These are phyloP conservation scores for Globisporangium yorkense DNA, from an alignment of 352 stramenopile species.

Conservation along the genomic window DNA sequence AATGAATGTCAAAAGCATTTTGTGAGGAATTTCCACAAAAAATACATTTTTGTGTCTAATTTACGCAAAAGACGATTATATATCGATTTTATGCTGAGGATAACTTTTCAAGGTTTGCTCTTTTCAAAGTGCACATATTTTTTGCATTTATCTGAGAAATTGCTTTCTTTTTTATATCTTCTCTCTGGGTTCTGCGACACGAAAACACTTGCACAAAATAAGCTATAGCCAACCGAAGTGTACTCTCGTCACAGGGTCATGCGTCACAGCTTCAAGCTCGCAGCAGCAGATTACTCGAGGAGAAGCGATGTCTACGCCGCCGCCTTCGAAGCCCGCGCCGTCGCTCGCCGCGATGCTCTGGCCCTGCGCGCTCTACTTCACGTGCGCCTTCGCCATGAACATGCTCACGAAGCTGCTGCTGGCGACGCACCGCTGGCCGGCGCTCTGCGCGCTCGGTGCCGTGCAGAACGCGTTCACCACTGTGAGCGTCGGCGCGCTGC, in stretches of 20 bases:
- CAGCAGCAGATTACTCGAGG: not conserved
- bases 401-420: slow-evolving; percentile 70
- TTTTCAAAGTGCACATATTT: no score
- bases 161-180: no score
- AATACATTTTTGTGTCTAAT: no score
- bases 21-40: no score
- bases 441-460: slow-evolving; percentile 55
- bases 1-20: no score
- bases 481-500: slow-evolving; percentile 25
- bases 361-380: slow-evolving; percentile 62
- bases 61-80: no score
- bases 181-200: no score
- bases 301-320: not conserved
- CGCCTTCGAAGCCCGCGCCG: not conserved
- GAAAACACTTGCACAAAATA: no score
- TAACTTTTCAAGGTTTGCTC: no score
- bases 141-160: no score
- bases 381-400: slow-evolving; percentile 69
- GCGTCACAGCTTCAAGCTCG: no score
- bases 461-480: slow-evolving; percentile 64
- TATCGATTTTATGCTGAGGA: no score
- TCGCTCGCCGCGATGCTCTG: slow-evolving; percentile 32
- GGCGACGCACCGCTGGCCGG: slow-evolving; percentile 51
- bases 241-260: not conserved
- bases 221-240: not conserved